A percentile compares a stretch with the other conserved stretches of the same genome.
Evolutionary conservation across 1,284 basidiomycete genomes (phyloP).

Genomic region (Exobasidium rhododendri): DNA sequence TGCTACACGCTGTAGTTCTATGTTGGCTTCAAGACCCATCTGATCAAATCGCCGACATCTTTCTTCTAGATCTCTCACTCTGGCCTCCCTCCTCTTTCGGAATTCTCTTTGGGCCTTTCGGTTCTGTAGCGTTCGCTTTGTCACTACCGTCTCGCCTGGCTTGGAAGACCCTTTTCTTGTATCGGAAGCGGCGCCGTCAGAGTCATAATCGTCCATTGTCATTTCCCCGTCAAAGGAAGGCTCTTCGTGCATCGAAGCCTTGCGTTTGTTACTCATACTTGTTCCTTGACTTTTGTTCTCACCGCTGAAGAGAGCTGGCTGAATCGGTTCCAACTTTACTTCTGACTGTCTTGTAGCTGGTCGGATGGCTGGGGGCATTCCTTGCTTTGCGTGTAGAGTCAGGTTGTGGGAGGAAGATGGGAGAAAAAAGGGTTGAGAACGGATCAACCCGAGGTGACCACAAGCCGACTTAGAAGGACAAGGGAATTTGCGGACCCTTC

Average conservation of each 20-base stretch:
- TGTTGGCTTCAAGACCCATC: constrained; percentile 49
- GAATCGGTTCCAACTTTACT: background rate
- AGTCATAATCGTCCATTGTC: background rate
- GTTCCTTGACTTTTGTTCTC: background rate
- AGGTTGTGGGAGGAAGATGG: background rate
- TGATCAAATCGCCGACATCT: constrained; percentile 46
- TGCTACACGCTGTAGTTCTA: constrained; percentile 41
- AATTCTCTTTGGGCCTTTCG: constrained; percentile 47
- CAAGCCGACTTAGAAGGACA: too few species aligned
- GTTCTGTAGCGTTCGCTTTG: constrained; percentile 47
- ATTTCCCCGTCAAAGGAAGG: background rate
- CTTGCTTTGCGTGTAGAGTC: background rate
- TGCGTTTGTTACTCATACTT: background rate
- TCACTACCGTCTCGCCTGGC: constrained; percentile 35
- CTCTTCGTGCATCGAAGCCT: background rate
- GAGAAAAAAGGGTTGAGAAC: background rate
- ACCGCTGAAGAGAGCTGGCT: background rate
- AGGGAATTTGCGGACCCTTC: too few species aligned
- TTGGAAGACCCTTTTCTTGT: constrained; percentile 1
- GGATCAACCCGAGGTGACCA: too few species aligned
- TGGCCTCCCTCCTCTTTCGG: constrained; percentile 45
- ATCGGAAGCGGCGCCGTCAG: background rate
- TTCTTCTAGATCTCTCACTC: constrained; percentile 45
- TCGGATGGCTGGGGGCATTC: background rate
- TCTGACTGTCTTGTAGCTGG: constrained; percentile 1